These are phyloP conservation scores for Bryum argenteum DNA, from an alignment of 225 moss, liverwort and hornwort species.

Conservation along the genomic window DNA sequence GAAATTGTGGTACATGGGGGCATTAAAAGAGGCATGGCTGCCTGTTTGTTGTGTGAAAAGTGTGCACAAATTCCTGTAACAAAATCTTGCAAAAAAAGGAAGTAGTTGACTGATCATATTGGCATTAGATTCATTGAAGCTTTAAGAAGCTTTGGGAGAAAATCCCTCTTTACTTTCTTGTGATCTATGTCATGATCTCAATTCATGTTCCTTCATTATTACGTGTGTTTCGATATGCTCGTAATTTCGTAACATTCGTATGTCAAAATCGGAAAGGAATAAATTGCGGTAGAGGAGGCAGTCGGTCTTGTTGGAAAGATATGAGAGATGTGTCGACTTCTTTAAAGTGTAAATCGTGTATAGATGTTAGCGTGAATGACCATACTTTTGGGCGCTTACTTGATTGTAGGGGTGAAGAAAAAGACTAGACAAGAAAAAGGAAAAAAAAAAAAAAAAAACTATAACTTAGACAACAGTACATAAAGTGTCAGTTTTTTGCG, in stretches of 20 bases:
- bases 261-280: too few species aligned
- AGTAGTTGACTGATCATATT: constrained; percentile 19
- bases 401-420: too few species aligned
- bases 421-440: too few species aligned
- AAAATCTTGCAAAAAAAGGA: constrained; percentile 37
- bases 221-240: background rate
- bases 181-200: constrained; percentile 32
- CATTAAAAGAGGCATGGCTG: background rate
- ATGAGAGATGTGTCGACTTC: too few species aligned
- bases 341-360: too few species aligned
- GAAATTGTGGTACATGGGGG: constrained; percentile 8
- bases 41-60: background rate
- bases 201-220: background rate
- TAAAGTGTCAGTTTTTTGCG: too few species aligned
- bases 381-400: too few species aligned
- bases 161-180: background rate
- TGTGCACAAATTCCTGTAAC: background rate
- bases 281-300: too few species aligned
- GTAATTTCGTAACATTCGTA: background rate
- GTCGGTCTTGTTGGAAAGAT: too few species aligned
- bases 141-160: background rate
- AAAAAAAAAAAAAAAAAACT: too few species aligned
- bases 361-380: too few species aligned
- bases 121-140: background rate
- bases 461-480: too few species aligned